These are phyloP conservation scores for Leishmania aethiopica DNA, from an alignment of 208 protist species.

Conservation along the genomic window DNA sequence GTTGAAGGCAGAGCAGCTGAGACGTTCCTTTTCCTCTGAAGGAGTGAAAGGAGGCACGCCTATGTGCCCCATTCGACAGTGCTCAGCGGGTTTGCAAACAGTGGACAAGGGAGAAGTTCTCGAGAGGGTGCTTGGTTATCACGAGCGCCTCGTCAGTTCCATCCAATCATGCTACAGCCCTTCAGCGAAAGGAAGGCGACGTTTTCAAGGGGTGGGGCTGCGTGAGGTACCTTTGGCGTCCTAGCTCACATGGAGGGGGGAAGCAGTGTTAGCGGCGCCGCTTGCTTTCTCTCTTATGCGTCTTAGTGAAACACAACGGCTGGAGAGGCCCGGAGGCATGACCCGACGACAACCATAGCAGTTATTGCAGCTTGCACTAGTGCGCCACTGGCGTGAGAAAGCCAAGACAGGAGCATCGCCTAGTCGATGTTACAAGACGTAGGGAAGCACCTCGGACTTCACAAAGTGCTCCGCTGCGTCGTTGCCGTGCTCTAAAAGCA, in stretches of 20 bases:
- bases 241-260: background rate
- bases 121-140: background rate
- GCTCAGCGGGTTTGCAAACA: background rate
- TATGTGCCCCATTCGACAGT: background rate
- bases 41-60: background rate
- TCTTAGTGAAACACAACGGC: background rate
- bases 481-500: constrained; percentile 72
- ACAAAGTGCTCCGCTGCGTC: constrained; percentile 58
- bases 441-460: constrained; percentile 54
- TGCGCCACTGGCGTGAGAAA: background rate
- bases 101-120: background rate
- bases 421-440: constrained; percentile 21
- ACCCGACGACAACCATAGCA: constrained; percentile 2
- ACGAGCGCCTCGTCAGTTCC: background rate
- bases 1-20: background rate
- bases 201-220: background rate
- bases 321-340: background rate
- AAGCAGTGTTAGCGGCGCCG: too few relatives aligned
- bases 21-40: background rate
- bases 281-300: background rate
- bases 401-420: background rate
- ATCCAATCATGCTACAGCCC: background rate
- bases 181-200: too few relatives aligned
- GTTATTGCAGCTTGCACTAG: background rate
- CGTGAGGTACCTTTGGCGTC: background rate